Conservation (phyloP, 2,329 filamentous ascomycete genomes). For the Aspergillus calidoustus region DNA sequence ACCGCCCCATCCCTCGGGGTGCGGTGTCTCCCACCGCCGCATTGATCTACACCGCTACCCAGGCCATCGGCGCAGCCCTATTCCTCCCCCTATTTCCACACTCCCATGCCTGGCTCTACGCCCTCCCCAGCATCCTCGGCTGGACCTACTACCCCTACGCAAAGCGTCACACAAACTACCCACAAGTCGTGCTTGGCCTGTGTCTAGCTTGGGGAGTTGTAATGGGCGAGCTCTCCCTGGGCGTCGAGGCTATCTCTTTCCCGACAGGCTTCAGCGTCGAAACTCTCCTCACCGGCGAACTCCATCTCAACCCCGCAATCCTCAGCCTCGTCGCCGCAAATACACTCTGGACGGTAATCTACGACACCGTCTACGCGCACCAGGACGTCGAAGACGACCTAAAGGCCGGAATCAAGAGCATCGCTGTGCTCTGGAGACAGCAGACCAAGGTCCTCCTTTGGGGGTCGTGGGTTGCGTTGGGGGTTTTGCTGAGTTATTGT, state of each 20-base stretch:
- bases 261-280: not conserved
- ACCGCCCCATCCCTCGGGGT: conserved; percentile 73
- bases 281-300: no score
- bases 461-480: not conserved
- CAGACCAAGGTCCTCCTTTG: conserved; percentile 7
- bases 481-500: not conserved
- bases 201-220: conserved; percentile 85
- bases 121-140: conserved; percentile 9
- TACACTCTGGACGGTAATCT: conserved; percentile 29
- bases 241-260: not conserved
- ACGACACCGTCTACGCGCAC: conserved; percentile 44
- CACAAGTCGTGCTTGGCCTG: conserved; percentile 79
- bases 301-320: not conserved
- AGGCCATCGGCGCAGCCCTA: conserved; percentile 42
- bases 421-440: conserved; percentile 29
- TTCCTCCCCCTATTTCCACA: conserved; percentile 4
- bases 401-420: conserved; percentile 41
- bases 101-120: not conserved
- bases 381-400: conserved; percentile 43
- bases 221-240: conserved; percentile 8
- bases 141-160: conserved; percentile 69
- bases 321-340: conserved; percentile 9
- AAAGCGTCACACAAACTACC: conserved; percentile 85
- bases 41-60: conserved; percentile 72
- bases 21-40: conserved; percentile 75